phyloP scores from a whole-genome alignment of 1,284 basidiomycete species.

The Cutaneotrichosporon daszewskae region DNA sequence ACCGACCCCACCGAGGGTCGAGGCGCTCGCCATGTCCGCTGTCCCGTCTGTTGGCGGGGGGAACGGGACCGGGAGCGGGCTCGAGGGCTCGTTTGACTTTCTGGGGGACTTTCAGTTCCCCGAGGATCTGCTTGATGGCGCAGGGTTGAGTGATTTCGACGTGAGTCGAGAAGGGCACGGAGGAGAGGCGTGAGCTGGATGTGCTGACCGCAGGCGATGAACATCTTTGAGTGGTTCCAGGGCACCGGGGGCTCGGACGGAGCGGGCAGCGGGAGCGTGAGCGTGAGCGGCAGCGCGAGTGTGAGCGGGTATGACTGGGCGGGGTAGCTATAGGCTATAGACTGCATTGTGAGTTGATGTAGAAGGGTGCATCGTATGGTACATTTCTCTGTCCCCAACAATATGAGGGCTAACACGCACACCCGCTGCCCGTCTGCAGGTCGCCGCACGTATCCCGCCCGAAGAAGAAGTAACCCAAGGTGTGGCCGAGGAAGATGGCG shows the following conservation, averaged over 20 bases:
- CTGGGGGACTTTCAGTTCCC: slow-evolving; percentile 4
- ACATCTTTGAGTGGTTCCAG: slow-evolving; percentile 7
- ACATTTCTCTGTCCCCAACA: no score
- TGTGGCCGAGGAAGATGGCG: slow-evolving; percentile 45
- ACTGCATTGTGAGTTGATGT: no score
- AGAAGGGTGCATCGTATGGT: no score
- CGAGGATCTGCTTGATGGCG: slow-evolving; percentile 4
- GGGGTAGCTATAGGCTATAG: no score
- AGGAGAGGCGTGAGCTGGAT: no score
- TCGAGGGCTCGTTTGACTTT: slow-evolving; percentile 4
- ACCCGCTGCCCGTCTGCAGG: slow-evolving; percentile 4
- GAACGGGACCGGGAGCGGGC: background rate
- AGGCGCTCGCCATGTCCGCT: no score
- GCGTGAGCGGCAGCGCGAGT: no score
- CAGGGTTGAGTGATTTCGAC: slow-evolving; percentile 1
- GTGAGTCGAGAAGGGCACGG: background rate
- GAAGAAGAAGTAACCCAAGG: slow-evolving; percentile 36
- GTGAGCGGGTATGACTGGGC: no score
- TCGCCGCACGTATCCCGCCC: slow-evolving; percentile 29
- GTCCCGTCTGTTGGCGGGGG: background rate
- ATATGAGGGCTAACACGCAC: slow-evolving; percentile 16
- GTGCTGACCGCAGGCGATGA: slow-evolving; percentile 1
- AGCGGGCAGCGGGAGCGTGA: no score
- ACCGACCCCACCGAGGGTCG: background rate
- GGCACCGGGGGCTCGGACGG: no score